These are phyloP conservation scores for Dendrobium officinale DNA, from an alignment of 106 monocot species.

Conservation along the genomic window DNA sequence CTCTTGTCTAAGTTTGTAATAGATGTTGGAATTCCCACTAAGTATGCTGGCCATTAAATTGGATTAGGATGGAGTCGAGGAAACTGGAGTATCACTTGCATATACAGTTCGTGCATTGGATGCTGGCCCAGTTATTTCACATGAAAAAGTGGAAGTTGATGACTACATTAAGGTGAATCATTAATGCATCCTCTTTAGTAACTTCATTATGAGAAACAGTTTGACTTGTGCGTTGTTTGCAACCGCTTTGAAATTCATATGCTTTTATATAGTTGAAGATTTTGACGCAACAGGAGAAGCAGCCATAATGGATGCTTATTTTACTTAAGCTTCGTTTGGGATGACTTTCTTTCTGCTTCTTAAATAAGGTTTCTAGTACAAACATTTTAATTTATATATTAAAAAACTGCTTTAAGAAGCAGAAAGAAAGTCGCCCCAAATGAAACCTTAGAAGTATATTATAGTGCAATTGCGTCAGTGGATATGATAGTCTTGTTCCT, in stretches of 20 bases:
- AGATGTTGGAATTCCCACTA: neutral
- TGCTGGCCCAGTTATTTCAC: conserved; percentile 89
- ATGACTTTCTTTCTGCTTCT: too few species aligned
- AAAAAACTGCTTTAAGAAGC: too few species aligned
- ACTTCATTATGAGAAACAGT: too few species aligned
- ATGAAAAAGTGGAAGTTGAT: conserved; percentile 67
- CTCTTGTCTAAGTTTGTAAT: neutral
- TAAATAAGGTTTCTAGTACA: too few species aligned
- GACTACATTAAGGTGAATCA: conserved; percentile 54
- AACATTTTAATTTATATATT: too few species aligned
- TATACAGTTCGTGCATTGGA: conserved; percentile 90
- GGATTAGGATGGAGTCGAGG: conserved; percentile 71
- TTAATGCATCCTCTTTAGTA: neutral
- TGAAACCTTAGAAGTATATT: neutral
- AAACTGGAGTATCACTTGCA: conserved; percentile 88
- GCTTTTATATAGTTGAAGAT: neutral
- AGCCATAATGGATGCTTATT: neutral
- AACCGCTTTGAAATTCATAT: neutral
- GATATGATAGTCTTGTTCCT: neutral
- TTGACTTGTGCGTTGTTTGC: too few species aligned
- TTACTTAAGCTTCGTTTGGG: too few species aligned
- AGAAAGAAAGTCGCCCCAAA: too few species aligned
- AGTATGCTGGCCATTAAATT: conserved; percentile 9
- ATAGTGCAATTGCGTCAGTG: too few species aligned
- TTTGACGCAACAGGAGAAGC: neutral